Conservation (phyloP, 495 filamentous ascomycete genomes). For the Neurospora sublineolata region DNA sequence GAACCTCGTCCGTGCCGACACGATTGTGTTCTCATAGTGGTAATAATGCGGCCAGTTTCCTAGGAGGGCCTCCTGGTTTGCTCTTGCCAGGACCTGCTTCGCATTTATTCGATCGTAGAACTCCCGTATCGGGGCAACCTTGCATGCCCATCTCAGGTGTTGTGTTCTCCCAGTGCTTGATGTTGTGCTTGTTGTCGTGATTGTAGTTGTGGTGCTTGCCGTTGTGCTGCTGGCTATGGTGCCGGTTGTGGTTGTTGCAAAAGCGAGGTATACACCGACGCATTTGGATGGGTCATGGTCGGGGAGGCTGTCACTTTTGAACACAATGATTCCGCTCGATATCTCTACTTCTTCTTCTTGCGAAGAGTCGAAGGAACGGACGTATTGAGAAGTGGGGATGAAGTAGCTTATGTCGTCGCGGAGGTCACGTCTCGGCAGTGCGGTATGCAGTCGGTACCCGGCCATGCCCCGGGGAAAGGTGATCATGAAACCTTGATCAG, state of each 20-base stretch:
- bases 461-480: conserved; percentile 15
- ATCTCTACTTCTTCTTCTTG: not conserved
- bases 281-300: not conserved
- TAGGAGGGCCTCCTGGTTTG: not conserved
- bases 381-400: conserved; percentile 2
- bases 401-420: conserved; percentile 13
- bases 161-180: not conserved
- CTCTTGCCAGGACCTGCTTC: not conserved
- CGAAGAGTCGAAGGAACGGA: not conserved
- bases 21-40: conserved; percentile 4
- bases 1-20: conserved; percentile 10
- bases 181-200: not conserved
- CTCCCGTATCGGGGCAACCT: not conserved
- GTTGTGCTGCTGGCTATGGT: not conserved
- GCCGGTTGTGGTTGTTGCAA: not conserved
- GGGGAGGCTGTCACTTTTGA: not conserved
- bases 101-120: not conserved
- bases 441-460: conserved; percentile 1
- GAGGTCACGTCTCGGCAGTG: conserved; percentile 5
- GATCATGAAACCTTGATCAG: conserved; percentile 12
- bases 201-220: not conserved
- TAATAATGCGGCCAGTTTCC: conserved; percentile 3
- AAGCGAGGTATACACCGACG: not conserved
- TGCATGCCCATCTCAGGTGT: not conserved
- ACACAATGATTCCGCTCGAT: not conserved